phyloP scores from a whole-genome alignment of 2,329 filamentous ascomycete genomes.

The Colletotrichum sp. region DNA sequence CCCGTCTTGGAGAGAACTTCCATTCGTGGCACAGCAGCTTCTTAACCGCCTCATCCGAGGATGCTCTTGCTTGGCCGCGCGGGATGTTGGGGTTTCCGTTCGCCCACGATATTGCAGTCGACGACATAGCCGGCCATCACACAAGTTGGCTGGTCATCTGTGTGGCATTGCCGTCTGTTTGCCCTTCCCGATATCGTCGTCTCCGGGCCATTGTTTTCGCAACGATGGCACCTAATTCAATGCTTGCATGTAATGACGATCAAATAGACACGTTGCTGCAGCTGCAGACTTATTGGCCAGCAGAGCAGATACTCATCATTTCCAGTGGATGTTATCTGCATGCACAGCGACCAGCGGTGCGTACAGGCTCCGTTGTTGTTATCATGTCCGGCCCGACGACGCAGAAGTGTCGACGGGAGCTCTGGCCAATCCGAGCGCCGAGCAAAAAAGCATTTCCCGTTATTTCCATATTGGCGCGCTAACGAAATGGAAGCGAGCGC shows the following conservation, averaged over 20 bases:
- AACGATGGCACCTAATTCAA: background rate
- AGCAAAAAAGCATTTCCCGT: background rate
- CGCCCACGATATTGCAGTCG: background rate
- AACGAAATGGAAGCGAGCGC: background rate
- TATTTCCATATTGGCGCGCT: slow-evolving; percentile 5
- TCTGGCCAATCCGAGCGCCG: slow-evolving; percentile 1
- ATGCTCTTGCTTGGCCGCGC: background rate
- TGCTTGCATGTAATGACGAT: background rate
- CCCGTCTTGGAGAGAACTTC: background rate
- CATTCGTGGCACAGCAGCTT: background rate
- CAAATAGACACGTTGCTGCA: background rate
- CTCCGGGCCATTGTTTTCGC: background rate
- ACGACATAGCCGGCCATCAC: background rate
- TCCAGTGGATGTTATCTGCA: background rate
- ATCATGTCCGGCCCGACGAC: background rate
- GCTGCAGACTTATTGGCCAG: background rate
- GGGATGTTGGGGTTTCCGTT: background rate
- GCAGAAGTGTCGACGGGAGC: background rate
- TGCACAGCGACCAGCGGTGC: background rate
- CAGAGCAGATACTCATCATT: background rate
- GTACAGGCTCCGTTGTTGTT: background rate
- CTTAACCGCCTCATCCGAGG: slow-evolving; percentile 16
- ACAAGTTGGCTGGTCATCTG: background rate
- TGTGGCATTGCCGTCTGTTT: background rate
- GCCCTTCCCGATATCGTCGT: background rate